Evolutionary conservation across 1,284 basidiomycete genomes (phyloP).

Genomic region (Heterobasidion occidentale): DNA sequence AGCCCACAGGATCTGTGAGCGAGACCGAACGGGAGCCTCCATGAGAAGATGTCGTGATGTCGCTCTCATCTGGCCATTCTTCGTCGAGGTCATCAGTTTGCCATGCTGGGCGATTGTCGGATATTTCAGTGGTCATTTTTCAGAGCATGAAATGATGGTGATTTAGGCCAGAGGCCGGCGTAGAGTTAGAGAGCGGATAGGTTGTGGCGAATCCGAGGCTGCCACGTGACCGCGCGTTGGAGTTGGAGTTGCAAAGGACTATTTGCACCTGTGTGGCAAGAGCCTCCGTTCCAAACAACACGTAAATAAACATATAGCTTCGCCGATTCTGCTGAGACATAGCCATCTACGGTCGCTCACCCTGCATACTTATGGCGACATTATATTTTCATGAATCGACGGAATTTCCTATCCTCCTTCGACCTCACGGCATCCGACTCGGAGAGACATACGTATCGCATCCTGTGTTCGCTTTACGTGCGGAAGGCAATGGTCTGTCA

Average conservation of each 20-base stretch:
- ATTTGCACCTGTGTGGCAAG: neutral
- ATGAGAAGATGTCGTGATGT: conserved; percentile 14
- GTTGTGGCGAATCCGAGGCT: neutral
- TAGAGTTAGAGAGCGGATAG: neutral
- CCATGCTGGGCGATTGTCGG: conserved; percentile 24
- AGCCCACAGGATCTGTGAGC: conserved; percentile 50
- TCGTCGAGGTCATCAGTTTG: conserved; percentile 47
- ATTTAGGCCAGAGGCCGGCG: neutral
- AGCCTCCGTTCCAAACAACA: neutral
- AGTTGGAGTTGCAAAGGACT: neutral
- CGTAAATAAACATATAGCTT: neutral
- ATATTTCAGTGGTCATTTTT: too few species aligned
- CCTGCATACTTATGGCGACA: neutral
- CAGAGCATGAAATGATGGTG: neutral
- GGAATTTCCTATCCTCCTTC: too few species aligned
- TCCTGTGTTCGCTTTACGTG: too few species aligned
- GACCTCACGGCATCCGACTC: too few species aligned
- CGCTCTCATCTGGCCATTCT: conserved; percentile 38
- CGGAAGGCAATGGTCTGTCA: too few species aligned
- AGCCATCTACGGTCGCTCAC: neutral
- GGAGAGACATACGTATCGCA: too few species aligned
- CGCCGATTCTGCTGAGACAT: neutral
- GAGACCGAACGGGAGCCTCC: conserved; percentile 45
- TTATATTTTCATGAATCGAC: too few species aligned
- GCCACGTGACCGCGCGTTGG: neutral